phyloP scores from a whole-genome alignment of 106 monocot genomes.

The Acanthochlamys bracteata region DNA sequence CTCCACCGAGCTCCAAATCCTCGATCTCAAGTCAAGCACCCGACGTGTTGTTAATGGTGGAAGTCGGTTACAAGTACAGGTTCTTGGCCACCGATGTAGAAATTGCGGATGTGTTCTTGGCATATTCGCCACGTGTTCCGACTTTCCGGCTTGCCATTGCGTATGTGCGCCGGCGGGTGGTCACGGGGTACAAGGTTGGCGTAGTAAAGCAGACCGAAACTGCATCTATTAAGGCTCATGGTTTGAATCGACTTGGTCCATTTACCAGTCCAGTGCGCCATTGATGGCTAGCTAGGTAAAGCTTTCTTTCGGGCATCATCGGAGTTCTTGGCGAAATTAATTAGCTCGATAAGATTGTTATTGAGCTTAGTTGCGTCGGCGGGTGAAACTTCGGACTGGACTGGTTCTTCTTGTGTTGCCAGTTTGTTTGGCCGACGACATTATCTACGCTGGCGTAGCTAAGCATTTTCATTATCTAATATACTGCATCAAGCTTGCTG shows the following conservation, averaged over 20 bases:
- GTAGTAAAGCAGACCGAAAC: conserved; percentile 98
- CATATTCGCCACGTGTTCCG: conserved; percentile 72
- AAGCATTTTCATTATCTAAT: no score
- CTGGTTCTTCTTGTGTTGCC: no score
- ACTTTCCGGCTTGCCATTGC: conserved; percentile 67
- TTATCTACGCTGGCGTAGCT: no score
- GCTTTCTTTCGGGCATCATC: no score
- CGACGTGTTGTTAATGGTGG: conserved; percentile 87
- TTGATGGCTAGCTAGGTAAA: no score
- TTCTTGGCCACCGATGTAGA: conserved; percentile 94
- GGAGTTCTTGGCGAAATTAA: no score
- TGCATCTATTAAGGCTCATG: conserved; percentile 78
- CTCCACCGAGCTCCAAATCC: conserved; percentile 88
- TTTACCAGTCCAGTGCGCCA: no score
- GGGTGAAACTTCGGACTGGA: no score
- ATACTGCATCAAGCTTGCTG: no score
- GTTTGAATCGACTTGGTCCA: conserved; percentile 52
- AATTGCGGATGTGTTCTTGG: conserved; percentile 53
- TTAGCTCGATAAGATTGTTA: no score
- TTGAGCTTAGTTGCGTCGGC: no score
- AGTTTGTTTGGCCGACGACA: no score
- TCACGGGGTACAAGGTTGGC: conserved; percentile 83
- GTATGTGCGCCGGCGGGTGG: conserved; percentile 72
- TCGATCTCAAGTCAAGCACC: conserved; percentile 69
- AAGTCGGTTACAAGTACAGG: conserved; percentile 88